Evolutionary conservation across 2,329 filamentous ascomycete species (phyloP).

Genomic region (Aspergillus jensenii): DNA sequence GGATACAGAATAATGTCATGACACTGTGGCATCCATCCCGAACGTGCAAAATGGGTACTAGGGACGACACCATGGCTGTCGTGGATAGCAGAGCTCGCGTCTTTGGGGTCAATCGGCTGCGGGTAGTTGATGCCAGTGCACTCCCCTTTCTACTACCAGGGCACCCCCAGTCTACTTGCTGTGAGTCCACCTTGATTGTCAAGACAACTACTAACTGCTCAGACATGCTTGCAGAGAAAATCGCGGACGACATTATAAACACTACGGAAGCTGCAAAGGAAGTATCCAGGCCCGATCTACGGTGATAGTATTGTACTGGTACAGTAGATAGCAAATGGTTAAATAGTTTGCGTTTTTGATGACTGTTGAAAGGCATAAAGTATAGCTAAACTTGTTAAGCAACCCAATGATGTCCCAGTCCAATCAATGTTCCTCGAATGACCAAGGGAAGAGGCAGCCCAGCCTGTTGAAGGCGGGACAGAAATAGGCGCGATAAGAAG

Average conservation of each 20-base stretch:
- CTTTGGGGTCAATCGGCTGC: conserved; percentile 29
- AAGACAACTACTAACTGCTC: neutral
- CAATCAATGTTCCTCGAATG: too few relatives aligned
- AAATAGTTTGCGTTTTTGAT: neutral
- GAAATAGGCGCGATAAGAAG: too few relatives aligned
- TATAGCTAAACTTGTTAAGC: neutral
- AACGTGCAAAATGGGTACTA: conserved; percentile 40
- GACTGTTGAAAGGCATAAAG: neutral
- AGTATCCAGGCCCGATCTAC: neutral
- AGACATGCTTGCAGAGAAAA: conserved; percentile 43
- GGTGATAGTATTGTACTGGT: neutral
- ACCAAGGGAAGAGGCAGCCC: too few relatives aligned
- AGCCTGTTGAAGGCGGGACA: too few relatives aligned
- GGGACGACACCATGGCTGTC: conserved; percentile 30
- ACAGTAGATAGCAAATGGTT: neutral
- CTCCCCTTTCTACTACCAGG: conserved; percentile 39
- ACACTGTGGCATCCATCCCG: conserved; percentile 36
- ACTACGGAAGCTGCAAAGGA: neutral
- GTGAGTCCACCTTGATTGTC: conserved; percentile 19
- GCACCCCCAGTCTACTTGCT: conserved; percentile 39
- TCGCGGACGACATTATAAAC: conserved; percentile 23
- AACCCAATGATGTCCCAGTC: too few relatives aligned
- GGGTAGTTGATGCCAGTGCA: conserved; percentile 36
- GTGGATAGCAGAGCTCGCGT: conserved; percentile 31
- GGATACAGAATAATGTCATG: conserved; percentile 23